Base-by-base conservation (phyloP, 2,329 filamentous ascomycete species). In the Aspergillus fructus region DNA sequence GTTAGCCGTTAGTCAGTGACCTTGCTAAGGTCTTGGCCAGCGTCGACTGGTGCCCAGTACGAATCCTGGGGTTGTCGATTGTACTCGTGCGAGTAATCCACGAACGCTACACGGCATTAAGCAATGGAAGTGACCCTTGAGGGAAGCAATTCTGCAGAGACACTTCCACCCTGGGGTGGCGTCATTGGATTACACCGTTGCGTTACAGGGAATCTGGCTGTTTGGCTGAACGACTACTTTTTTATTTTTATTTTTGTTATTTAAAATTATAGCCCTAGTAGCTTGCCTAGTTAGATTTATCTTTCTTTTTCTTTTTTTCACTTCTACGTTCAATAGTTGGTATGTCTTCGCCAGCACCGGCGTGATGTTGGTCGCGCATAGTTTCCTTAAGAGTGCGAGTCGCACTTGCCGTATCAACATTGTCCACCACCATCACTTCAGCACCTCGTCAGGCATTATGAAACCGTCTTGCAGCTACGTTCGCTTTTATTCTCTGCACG, bases 121-220 rank as follows among this genome's bases (percentile, higher is more conserved):
- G 81, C 75, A 74, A 79, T 81, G 78, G 75, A 78, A 71, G 69
- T 74, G 70, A 83, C 63, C 60, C 79, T 82, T 81, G 78, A 83
- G 81, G 78, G 79, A 81, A 83, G 81, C 73, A 79, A 83, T 83
- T 81, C 78, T 79, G 80, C 81, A 83, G 79, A 82, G 79, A 78
- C 69, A 72, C 71, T 73, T 78, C 76, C 79, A 78, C 79, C 80
- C 79, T 76, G 75, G 73, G 75, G 74, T 81, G 80, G 81, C 80
- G 80, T 76, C 71, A 74, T 74, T 77, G 79, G 81, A 83, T 71
- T 72, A 82, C 80, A 80, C 75, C 77, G 65, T 67, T 67, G 63
- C 65, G 67, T 74, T 74, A 73, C 70, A 73, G 66, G 72, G 66
- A 67, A 68, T 47, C 62, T 68, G 63, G 61, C 67, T 70, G 63